Evolutionary conservation across 768 basidiomycete species (phyloP).

Genomic region (Melanogaster broomeanus): DNA sequence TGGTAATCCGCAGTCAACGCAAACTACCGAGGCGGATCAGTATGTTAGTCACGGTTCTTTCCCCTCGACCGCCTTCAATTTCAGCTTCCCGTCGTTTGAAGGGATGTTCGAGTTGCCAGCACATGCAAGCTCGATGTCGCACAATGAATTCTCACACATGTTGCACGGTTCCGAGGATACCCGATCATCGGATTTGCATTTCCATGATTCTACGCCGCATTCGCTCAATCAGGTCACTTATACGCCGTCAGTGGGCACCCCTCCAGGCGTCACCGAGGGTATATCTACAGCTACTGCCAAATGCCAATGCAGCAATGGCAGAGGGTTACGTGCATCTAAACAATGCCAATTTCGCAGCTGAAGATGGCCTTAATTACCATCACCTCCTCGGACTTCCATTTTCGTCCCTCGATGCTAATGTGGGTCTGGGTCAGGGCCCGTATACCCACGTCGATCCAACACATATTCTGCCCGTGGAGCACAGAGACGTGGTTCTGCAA

Average conservation of each 20-base stretch:
- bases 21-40: constrained; percentile 40
- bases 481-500: constrained; percentile 42
- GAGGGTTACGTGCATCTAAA: constrained; percentile 72
- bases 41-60: constrained; percentile 51
- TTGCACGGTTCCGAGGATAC: constrained; percentile 27
- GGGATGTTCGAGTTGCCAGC: constrained; percentile 55
- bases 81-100: constrained; percentile 69
- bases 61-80: constrained; percentile 71
- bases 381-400: constrained; percentile 68
- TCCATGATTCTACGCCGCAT: constrained; percentile 33
- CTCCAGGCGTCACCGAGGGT: constrained; percentile 42
- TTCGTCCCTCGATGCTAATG: constrained; percentile 48
- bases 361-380: constrained; percentile 64
- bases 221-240: constrained; percentile 34
- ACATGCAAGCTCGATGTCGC: constrained; percentile 34
- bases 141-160: constrained; percentile 38
- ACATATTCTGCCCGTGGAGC: constrained; percentile 67
- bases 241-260: constrained; percentile 37
- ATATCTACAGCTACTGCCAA: constrained; percentile 67
- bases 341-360: constrained; percentile 51
- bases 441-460: constrained; percentile 90
- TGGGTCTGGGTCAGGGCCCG: constrained; percentile 43
- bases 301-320: constrained; percentile 66
- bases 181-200: constrained; percentile 31
- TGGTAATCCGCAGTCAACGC: constrained; percentile 29